Percentiles rank a stretch among this genome's conserved stretches.
Conservation (phyloP, 1,139 yeast genomes). For the Pneumocystis oryctolagi region DNA sequence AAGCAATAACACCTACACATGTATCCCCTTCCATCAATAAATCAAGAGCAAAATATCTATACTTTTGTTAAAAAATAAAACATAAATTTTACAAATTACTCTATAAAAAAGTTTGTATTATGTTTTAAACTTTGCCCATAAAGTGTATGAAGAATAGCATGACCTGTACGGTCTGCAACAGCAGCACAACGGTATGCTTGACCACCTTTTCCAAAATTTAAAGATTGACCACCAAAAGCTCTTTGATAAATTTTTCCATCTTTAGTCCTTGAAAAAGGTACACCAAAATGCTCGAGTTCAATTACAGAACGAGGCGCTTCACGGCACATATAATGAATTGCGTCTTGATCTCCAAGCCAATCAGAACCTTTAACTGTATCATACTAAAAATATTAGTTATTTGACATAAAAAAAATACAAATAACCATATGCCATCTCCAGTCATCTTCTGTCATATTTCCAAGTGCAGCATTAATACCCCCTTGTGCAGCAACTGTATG, state of each 20-base stretch:
- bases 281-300: slow-evolving; percentile 95
- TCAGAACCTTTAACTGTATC: slow-evolving; percentile 99
- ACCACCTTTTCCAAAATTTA: slow-evolving; percentile 93
- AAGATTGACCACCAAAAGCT: slow-evolving; percentile 97
- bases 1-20: slow-evolving; percentile 93
- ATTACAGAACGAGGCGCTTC: slow-evolving; percentile 94
- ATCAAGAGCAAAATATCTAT: slow-evolving; percentile 75
- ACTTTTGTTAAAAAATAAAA: neutral
- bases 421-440: slow-evolving; percentile 95
- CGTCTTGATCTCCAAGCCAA: slow-evolving; percentile 99
- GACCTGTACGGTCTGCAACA: slow-evolving; percentile 98
- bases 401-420: neutral
- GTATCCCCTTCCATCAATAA: slow-evolving; percentile 89
- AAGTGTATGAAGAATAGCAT: slow-evolving; percentile 85
- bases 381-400: slow-evolving; percentile 27
- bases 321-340: slow-evolving; percentile 96
- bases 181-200: slow-evolving; percentile 99
- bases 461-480: slow-evolving; percentile 94
- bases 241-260: slow-evolving; percentile 96
- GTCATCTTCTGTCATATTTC: slow-evolving; percentile 94
- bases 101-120: slow-evolving; percentile 95
- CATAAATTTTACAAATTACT: slow-evolving; percentile 31
- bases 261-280: slow-evolving; percentile 93
- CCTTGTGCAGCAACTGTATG: slow-evolving; percentile 99
- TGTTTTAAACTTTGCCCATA: slow-evolving; percentile 95